Conservation (phyloP, 805 yeast species). For the Candida coleopterorum region DNA sequence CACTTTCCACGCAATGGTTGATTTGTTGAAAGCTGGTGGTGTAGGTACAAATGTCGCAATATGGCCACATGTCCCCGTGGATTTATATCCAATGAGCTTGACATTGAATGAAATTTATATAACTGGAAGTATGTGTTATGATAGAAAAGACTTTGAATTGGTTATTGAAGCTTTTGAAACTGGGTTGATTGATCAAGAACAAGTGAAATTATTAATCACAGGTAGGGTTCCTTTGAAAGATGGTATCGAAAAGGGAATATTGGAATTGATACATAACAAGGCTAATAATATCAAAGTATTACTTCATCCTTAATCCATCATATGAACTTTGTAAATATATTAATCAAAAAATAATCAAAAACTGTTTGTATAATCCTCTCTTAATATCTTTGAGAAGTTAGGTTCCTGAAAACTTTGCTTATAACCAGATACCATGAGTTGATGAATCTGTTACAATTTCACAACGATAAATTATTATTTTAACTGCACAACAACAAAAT, state of each 20-base stretch:
- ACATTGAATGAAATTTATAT: constrained; percentile 49
- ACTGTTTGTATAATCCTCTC: too few relatives aligned
- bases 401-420: too few relatives aligned
- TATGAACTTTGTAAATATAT: too few relatives aligned
- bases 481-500: too few relatives aligned
- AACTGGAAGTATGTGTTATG: constrained; percentile 60
- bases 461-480: too few relatives aligned
- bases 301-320: too few relatives aligned
- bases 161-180: constrained; percentile 33
- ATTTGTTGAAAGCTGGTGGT: constrained; percentile 48
- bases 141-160: constrained; percentile 50
- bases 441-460: too few relatives aligned
- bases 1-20: constrained; percentile 47
- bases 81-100: constrained; percentile 49
- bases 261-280: constrained; percentile 46
- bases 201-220: constrained; percentile 46
- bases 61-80: constrained; percentile 51
- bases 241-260: constrained; percentile 49
- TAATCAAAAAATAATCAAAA: too few relatives aligned
- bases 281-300: constrained; percentile 51
- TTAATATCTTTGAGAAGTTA: too few relatives aligned
- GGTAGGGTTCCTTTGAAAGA: constrained; percentile 47
- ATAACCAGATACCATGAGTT: too few relatives aligned
- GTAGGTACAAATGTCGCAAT: constrained; percentile 57
- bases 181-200: constrained; percentile 23